phyloP scores from a whole-genome alignment of 257 asterid genomes.

The Capsicum rhomboideum region DNA sequence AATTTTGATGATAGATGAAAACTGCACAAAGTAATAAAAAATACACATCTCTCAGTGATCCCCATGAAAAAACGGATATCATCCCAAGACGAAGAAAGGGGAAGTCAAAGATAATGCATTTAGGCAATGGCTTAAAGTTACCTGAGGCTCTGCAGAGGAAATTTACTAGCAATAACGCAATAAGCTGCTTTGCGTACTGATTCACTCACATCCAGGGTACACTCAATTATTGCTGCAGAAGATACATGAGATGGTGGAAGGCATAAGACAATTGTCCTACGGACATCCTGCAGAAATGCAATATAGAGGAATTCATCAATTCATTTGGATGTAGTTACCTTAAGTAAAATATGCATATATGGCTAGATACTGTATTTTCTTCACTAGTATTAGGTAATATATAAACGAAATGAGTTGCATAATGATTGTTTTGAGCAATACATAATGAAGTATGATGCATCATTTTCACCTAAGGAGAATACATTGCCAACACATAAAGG shows the following conservation, averaged over 20 bases:
- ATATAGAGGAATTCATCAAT: neutral
- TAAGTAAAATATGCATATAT: neutral
- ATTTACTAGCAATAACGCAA: constrained; percentile 65
- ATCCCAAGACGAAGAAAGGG: neutral
- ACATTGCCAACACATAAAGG: neutral
- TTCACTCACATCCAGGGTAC: constrained; percentile 83
- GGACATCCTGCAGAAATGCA: constrained; percentile 63
- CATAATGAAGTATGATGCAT: neutral
- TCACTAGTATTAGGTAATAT: neutral
- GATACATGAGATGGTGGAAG: constrained; percentile 79
- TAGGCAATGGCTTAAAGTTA: constrained; percentile 15
- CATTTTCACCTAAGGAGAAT: neutral
- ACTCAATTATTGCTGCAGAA: constrained; percentile 53
- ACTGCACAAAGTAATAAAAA: neutral
- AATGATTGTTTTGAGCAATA: neutral
- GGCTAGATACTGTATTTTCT: neutral
- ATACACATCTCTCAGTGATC: neutral
- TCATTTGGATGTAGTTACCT: neutral
- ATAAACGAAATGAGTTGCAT: neutral
- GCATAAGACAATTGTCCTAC: constrained; percentile 70
- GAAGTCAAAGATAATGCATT: neutral
- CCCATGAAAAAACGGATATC: neutral
- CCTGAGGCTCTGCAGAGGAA: constrained; percentile 93
- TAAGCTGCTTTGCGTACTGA: constrained; percentile 85
- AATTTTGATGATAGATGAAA: neutral